These are phyloP conservation scores for Botrytis tulipae DNA, from an alignment of 2,329 filamentous ascomycete species.

Conservation along the genomic window DNA sequence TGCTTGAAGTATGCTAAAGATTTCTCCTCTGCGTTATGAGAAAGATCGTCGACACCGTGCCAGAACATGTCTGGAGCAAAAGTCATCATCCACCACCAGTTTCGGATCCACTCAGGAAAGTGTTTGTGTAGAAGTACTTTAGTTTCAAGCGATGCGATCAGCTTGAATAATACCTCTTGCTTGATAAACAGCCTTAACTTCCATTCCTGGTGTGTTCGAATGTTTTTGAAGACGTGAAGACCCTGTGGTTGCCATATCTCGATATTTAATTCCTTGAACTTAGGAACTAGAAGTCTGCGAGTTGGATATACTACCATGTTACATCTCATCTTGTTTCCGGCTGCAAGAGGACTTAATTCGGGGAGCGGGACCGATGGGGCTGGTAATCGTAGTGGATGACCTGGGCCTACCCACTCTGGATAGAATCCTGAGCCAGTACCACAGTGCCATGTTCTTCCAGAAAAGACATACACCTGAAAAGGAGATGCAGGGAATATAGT, in stretches of 20 bases:
- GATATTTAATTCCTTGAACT: background rate
- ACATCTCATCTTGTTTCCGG: too few species aligned
- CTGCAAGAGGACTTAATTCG: too few species aligned
- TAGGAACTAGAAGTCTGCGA: background rate
- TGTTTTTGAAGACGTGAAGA: background rate
- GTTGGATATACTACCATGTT: too few species aligned
- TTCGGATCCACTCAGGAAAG: background rate
- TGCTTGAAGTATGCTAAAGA: background rate
- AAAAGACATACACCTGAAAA: background rate
- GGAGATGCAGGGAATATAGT: background rate
- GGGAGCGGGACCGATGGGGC: background rate
- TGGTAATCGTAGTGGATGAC: background rate
- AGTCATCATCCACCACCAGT: constrained; percentile 11
- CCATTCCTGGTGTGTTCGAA: background rate
- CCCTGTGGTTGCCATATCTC: background rate
- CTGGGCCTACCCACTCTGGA: background rate
- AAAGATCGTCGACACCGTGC: background rate
- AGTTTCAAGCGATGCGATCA: background rate
- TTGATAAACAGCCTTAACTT: background rate
- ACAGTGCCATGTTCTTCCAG: background rate
- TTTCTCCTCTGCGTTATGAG: background rate
- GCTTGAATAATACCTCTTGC: background rate
- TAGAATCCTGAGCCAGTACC: background rate
- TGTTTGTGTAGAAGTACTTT: background rate
- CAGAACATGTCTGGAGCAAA: background rate